phyloP scores from a whole-genome alignment of 2,329 filamentous ascomycete genomes.

The Pseudogymnoascus sp. region DNA sequence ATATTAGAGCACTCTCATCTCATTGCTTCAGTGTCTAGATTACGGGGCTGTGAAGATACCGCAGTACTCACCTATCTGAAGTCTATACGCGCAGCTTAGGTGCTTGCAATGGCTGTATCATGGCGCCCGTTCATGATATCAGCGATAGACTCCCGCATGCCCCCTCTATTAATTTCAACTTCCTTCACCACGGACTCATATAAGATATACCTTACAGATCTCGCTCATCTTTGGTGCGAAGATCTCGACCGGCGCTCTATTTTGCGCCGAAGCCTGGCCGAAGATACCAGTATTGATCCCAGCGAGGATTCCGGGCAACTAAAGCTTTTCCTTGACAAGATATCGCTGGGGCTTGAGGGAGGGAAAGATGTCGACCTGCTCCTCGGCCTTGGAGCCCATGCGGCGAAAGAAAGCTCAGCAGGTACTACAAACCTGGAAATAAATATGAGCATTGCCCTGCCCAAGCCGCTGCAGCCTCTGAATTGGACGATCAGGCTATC shows the following conservation, averaged over 20 bases:
- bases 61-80: not conserved
- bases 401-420: conserved; percentile 32
- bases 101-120: not conserved
- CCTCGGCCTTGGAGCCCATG: conserved; percentile 32
- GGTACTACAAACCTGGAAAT: conserved; percentile 33
- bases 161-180: conserved; percentile 55
- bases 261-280: conserved; percentile 49
- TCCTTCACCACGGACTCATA: conserved; percentile 49
- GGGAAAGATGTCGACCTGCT: conserved; percentile 35
- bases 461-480: conserved; percentile 52
- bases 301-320: conserved; percentile 61
- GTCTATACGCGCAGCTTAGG: not conserved
- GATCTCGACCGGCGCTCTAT: conserved; percentile 52
- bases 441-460: conserved; percentile 50
- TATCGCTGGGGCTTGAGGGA: conserved; percentile 41
- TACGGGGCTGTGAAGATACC: not conserved
- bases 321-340: conserved; percentile 54
- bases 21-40: not conserved
- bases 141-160: conserved; percentile 29
- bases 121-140: conserved; percentile 3
- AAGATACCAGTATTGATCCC: conserved; percentile 65
- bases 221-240: conserved; percentile 67
- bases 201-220: conserved; percentile 58
- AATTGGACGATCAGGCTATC: conserved; percentile 55
- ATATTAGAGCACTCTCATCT: not conserved